A percentile compares a stretch with the other conserved stretches of the same genome.
These are phyloP conservation scores for Ascocoryne sarcoides DNA, from an alignment of 2,329 filamentous ascomycete species.

Conservation along the genomic window DNA sequence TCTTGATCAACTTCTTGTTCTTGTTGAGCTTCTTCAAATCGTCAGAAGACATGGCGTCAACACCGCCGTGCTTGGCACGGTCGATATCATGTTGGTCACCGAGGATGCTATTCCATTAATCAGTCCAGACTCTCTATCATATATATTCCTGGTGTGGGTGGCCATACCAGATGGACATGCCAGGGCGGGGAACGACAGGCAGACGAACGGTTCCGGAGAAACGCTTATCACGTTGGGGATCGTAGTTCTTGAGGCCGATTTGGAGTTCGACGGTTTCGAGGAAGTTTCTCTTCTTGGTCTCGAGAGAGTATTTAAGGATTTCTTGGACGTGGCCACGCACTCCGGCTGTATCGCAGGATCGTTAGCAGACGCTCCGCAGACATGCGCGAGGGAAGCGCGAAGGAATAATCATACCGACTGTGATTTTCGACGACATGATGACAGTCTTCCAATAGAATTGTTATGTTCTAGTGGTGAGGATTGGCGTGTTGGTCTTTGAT, in stretches of 20 bases:
- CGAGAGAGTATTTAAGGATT: conserved; percentile 88
- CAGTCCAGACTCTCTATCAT: conserved; percentile 16
- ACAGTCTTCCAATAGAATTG: conserved; percentile 78
- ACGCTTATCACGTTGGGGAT: conserved; percentile 99
- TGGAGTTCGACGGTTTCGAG: conserved; percentile 86
- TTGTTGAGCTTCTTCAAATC: conserved; percentile 99
- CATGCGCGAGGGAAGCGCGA: conserved; percentile 1
- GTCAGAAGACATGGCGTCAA: conserved; percentile 96
- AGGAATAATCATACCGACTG: conserved; percentile 48
- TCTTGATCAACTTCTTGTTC: conserved; percentile 99
- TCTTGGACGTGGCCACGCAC: conserved; percentile 90
- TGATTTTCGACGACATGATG: conserved; percentile 83
- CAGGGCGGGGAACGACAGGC: conserved; percentile 80
- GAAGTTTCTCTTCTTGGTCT: conserved; percentile 98
- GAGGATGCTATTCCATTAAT: conserved; percentile 53
- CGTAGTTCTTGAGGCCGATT: conserved; percentile 97
- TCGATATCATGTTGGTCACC: conserved; percentile 98
- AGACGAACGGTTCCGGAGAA: conserved; percentile 99
- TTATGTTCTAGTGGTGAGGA: conserved; percentile 65
- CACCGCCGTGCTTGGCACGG: conserved; percentile 97
- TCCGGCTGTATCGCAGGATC: conserved; percentile 58
- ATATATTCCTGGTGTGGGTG: conserved; percentile 9
- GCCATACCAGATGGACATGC: conserved; percentile 73
- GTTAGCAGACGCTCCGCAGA: conserved; percentile 12
- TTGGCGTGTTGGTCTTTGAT: conserved; percentile 29